Evolutionary conservation across 164 flowering plant species (phyloP).

Genomic region (Aristolochia contorta): DNA sequence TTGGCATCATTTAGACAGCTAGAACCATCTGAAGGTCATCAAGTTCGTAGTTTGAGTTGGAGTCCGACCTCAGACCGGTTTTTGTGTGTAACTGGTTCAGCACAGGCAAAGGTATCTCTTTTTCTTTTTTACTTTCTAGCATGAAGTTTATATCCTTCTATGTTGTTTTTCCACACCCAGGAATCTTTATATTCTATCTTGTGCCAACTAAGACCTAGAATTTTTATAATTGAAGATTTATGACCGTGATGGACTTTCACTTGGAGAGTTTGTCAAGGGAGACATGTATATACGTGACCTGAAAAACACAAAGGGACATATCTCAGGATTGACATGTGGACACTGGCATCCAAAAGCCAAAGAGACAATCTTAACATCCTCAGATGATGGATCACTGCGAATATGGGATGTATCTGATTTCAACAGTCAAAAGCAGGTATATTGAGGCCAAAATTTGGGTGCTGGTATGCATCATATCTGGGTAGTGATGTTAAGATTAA

Average conservation of each 20-base stretch:
- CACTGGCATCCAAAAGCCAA: constrained; percentile 88
- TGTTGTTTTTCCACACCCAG: too few relatives aligned
- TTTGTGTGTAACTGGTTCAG: constrained; percentile 91
- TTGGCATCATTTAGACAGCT: constrained; percentile 84
- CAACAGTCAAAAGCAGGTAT: constrained; percentile 89
- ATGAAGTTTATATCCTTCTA: neutral
- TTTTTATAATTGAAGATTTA: constrained; percentile 48
- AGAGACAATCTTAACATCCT: constrained; percentile 89
- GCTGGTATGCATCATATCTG: too few relatives aligned
- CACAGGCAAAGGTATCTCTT: constrained; percentile 82
- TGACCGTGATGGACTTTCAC: constrained; percentile 93
- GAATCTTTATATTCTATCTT: too few relatives aligned
- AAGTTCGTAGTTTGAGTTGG: constrained; percentile 93
- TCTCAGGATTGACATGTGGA: constrained; percentile 91
- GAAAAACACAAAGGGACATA: constrained; percentile 95
- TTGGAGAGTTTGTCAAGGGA: constrained; percentile 90
- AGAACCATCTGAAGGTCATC: constrained; percentile 95
- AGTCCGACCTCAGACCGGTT: constrained; percentile 91
- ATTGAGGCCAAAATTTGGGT: too few relatives aligned
- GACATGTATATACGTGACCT: constrained; percentile 98
- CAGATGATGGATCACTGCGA: constrained; percentile 95
- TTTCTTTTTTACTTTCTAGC: neutral
- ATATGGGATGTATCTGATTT: constrained; percentile 99
- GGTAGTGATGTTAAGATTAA: too few relatives aligned
- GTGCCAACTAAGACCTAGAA: too few relatives aligned